Percentiles rank a stretch among this genome's conserved stretches.
Conservation (phyloP, 768 basidiomycete genomes). For the Mycena floridula region DNA sequence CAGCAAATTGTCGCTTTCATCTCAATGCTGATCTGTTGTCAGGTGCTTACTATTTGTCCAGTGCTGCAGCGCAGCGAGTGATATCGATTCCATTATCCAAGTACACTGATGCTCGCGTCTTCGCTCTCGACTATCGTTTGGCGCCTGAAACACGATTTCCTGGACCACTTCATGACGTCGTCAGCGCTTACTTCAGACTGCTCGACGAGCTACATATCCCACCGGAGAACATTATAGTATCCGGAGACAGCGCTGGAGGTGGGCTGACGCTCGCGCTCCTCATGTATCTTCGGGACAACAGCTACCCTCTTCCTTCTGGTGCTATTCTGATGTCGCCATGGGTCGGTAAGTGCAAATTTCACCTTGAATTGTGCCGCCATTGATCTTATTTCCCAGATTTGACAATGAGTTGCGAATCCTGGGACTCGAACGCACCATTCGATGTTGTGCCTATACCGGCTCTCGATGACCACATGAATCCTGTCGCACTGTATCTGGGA, state of each 20-base stretch:
- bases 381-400: slow-evolving; percentile 47
- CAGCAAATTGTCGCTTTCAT: slow-evolving; percentile 1
- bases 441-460: slow-evolving; percentile 76
- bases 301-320: slow-evolving; percentile 77
- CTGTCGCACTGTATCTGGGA: slow-evolving; percentile 91
- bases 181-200: slow-evolving; percentile 81
- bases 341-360: slow-evolving; percentile 66
- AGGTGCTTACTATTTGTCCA: slow-evolving; percentile 93
- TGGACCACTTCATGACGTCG: slow-evolving; percentile 80
- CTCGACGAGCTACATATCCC: slow-evolving; percentile 86
- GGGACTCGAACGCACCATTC: slow-evolving; percentile 88
- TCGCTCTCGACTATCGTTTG: slow-evolving; percentile 93
- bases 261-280: slow-evolving; percentile 78
- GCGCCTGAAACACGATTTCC: slow-evolving; percentile 96
- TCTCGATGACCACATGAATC: slow-evolving; percentile 78
- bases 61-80: slow-evolving; percentile 83
- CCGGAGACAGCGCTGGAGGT: slow-evolving; percentile 93
- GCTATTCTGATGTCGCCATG: slow-evolving; percentile 91
- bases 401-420: slow-evolving; percentile 97
- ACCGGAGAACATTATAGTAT: slow-evolving; percentile 82
- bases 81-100: slow-evolving; percentile 91
- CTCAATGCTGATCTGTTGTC: neutral
- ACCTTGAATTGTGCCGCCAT: neutral
- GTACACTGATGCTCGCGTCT: slow-evolving; percentile 82
- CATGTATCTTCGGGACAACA: slow-evolving; percentile 93